Base-by-base conservation (phyloP, 139 green algal species). In the Asterochloris erici region DNA sequence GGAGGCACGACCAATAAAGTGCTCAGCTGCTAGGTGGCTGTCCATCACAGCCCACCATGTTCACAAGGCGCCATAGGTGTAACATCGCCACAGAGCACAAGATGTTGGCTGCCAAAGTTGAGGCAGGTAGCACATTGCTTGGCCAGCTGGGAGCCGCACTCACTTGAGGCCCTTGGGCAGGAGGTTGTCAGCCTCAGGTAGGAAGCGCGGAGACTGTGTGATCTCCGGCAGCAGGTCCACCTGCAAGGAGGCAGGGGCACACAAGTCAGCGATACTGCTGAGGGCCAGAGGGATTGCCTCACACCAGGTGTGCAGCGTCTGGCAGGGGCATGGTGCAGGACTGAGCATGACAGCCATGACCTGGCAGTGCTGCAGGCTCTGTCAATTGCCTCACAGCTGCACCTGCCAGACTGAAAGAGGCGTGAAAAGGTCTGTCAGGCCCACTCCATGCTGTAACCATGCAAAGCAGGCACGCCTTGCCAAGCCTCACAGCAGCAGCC, bases 171-270 rank as follows among this genome's bases (percentile, higher is more conserved):
- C 79, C 12, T 73, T 12, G 17, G 83, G 78, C 80, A 96, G 89
- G 76, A 92, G 82, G 24, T 88, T 81, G 26, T 93, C 90, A 0
- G 88, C 86, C 16, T 94, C 87, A 24, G 94, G 91, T 61, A 93
- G 80, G 62, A 95, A 91, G 24, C 90, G 88, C 17, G 97, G 97
- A 21, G 92, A 79, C 79, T 94, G 80, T 29, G 78, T 89, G 75
- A 98, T 98, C 90, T 99, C 97, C 21, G 96, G 94, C 77, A 99
- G 90, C 81, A 96, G 83, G 83, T 99, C 96, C 54, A 99, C 81
- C 38, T 54, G 38, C 27, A 54, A 6, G 38, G 38, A 2, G 38
- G 38, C 38, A 54, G 4, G 6, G 38, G 38, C 61, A 38, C 38
- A 76, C 2, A 6, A 54, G 38, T 54, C 38, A 54, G 38, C 38